These are phyloP conservation scores for Tillandsia fasciculata DNA, from an alignment of 176 grass and related monocot species.

Conservation along the genomic window DNA sequence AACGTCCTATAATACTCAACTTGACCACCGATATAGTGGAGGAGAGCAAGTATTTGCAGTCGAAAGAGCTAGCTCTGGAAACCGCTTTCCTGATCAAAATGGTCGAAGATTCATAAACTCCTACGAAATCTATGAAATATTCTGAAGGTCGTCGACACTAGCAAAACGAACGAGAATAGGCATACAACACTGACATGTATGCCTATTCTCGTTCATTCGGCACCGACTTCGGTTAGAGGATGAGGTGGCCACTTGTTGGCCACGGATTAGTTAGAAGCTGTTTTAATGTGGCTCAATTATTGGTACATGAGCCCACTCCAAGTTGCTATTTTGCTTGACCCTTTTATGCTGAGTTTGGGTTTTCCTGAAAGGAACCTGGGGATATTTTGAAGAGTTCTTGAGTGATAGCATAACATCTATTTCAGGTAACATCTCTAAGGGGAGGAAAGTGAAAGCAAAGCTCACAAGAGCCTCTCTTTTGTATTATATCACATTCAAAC, in stretches of 20 bases:
- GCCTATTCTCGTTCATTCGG: background rate
- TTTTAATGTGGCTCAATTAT: background rate
- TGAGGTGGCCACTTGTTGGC: background rate
- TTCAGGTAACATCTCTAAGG: background rate
- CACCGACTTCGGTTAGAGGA: background rate
- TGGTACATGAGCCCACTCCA: background rate
- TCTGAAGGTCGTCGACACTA: background rate
- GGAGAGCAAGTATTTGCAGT: conserved; percentile 89
- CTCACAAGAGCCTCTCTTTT: background rate
- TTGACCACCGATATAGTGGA: conserved; percentile 77
- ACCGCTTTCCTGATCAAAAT: conserved; percentile 93
- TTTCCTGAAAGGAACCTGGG: background rate
- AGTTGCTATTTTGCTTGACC: background rate
- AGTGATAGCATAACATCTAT: background rate
- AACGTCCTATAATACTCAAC: conserved; percentile 76
- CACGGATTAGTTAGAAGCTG: background rate
- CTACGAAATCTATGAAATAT: background rate
- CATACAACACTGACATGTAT: background rate
- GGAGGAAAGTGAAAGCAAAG: background rate
- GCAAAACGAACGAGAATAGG: background rate
- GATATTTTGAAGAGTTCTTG: background rate
- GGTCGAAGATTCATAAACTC: conserved; percentile 25
- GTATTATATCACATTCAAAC: background rate
- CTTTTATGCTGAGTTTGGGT: background rate
- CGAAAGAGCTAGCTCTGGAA: conserved; percentile 72